Evolutionary conservation across 805 yeast genomes (phyloP), one percentile per base, ranked within the genome.

Genomic region (Yamadazyma kitorensis): DNA sequence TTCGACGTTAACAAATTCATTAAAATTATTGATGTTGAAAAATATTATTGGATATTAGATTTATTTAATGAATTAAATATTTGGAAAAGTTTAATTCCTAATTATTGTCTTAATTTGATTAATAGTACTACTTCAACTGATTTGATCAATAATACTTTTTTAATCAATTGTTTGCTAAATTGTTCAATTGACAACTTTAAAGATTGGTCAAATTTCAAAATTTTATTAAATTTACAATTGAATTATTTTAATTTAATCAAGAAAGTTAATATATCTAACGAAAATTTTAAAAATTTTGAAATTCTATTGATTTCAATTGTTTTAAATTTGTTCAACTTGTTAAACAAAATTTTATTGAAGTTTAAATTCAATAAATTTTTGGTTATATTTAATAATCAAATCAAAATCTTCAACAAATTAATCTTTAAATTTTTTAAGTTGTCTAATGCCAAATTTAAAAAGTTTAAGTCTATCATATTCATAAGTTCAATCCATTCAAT

Each of bases 1-100:
- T 43, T 43, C 17, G 48, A 43, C 24, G 29, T 38, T 5, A 17
- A 37, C 2, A 26, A 30, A 14, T 36, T 38, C 13, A 38, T 43
- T 5, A 29, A 36, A 27, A 17, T 43, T 3, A 40, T 63, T n/a
- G 61, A 59, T 21, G 39, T 42, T n/a, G 63, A 64, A 33, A 53
- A 53, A 29, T 64, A 60, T 34, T 57, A 55, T 42, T 63, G 70
- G 69, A 28, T 66, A 7, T 45, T 66, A 14, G 72, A 66, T 43
- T 40, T 66, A 17, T 64, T 63, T 37, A 66, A 66, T 31, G 70
- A 60, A n/a, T 37, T 61, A 20, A 39, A 46, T 27, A 44, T 64
- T 11, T 66, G 71, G 71, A 62, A 61, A 39, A 45, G 54, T 16
- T 39, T 58, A 9, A 45, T 66, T 7, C 71, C 71, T 2, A 42